Conservation (phyloP, 2,329 filamentous ascomycete species). For the Colletotrichum noveboracense region DNA sequence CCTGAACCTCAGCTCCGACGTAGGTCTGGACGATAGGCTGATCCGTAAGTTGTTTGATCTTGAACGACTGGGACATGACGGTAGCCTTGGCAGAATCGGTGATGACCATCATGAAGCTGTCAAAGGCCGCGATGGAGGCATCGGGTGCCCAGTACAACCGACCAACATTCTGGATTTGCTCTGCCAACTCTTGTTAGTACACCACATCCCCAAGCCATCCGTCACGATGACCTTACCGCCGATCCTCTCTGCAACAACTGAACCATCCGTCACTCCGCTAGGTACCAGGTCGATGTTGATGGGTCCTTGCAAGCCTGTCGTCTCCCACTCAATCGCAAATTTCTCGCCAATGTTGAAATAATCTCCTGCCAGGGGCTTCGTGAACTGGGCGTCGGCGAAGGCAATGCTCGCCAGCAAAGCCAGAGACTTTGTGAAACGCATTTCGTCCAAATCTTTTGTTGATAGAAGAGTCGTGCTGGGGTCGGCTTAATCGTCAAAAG, state of each 20-base stretch:
- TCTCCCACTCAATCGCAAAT: conserved; percentile 25
- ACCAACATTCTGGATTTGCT: conserved; percentile 25
- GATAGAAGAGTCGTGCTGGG: not conserved
- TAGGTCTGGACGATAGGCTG: conserved; percentile 3
- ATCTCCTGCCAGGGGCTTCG: conserved; percentile 14
- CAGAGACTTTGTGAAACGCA: conserved; percentile 15
- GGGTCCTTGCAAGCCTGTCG: conserved; percentile 23
- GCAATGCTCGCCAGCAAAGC: conserved; percentile 6
- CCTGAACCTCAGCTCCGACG: not conserved
- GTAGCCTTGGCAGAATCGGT: conserved; percentile 19
- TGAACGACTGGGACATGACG: conserved; percentile 21
- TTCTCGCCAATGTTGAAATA: conserved; percentile 10
- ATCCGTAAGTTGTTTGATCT: conserved; percentile 15
- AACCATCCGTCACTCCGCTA: conserved; percentile 15
- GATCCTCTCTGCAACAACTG: conserved; percentile 25
- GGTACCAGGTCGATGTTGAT: conserved; percentile 27
- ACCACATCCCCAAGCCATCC: conserved; percentile 11
- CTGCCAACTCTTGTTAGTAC: conserved; percentile 1
- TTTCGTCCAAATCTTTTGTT: not conserved
- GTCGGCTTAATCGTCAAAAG: not conserved
- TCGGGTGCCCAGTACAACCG: conserved; percentile 25
- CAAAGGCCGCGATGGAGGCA: conserved; percentile 23
- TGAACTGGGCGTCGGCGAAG: conserved; percentile 21
- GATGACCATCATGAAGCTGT: conserved; percentile 26
- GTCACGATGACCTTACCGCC: conserved; percentile 21